Evolutionary conservation across 495 filamentous ascomycete genomes (phyloP), one percentile per base, ranked within the genome.

Genomic region (Thozetella sp.): DNA sequence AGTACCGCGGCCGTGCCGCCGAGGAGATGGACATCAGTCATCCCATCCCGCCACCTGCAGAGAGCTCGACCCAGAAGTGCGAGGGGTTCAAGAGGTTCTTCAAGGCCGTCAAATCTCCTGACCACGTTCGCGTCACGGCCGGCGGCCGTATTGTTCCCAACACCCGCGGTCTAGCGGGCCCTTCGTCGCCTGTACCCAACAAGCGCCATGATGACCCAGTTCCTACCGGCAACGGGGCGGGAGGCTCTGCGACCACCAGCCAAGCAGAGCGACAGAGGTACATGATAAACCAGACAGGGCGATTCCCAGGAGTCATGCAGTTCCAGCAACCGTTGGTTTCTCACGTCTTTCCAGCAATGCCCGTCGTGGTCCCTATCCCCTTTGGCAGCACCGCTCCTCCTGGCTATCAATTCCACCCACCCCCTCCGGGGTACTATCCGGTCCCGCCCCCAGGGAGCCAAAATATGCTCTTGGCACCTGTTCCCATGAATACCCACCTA

Each of bases 11-110:
- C 25, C 70, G 79, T 23, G 69, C 64, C 24, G 75, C 67, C 4
- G 69, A 72, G 0, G 77, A 80, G 51, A 51, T 63, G 13, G 54
- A 62, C 9, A 55, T 65, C 6, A 51, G 50, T 2, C 72, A 83
- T 53, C 82, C 83, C 3, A 65, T 80, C 56, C 59, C 74, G 19
- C 80, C 80, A 1, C 82, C 83, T 10, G 66, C 71, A 30, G 79
- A 72, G 15, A 58, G 72, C 23, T 65, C 63, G 1, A 73, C 79
- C 10, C 83, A 86, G 65, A 69, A 76, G 53, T 73, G 68, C 9
- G 82, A 83, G 63, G 82, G 82, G 24, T 86, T 86, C 61, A 76
- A 81, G 66, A 72, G 75, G 45, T 86, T 86, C 65, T 84, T 78
- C 69, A 77, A 80, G 57, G 83, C 77, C 6, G 82, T 85, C 13